A percentile compares a stretch with the other conserved stretches of the same genome.
Conservation (phyloP, 371 early-diverging fungal genomes). For the Apophysomyces trapeziformis region DNA sequence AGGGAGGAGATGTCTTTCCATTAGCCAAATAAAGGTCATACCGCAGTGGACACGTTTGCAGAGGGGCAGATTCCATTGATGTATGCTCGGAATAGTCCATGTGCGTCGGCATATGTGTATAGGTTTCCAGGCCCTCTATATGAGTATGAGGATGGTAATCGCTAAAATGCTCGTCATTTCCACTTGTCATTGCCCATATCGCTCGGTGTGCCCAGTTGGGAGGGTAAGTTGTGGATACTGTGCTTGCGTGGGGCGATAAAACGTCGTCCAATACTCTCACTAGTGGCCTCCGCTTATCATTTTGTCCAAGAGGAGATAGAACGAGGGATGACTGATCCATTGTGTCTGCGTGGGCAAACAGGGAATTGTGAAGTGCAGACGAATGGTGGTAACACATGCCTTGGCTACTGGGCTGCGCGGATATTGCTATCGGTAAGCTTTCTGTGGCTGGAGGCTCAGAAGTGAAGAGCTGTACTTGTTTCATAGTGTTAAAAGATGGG, state of each 20-base stretch:
- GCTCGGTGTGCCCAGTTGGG: constrained; percentile 7
- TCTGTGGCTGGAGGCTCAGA: too few relatives aligned
- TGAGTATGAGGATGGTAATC: not conserved
- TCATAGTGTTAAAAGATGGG: too few relatives aligned
- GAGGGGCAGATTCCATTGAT: not conserved
- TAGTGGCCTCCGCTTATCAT: not conserved
- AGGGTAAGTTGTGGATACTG: not conserved
- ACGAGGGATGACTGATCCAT: not conserved
- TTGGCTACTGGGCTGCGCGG: not conserved
- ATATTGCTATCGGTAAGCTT: not conserved
- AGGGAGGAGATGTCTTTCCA: not conserved
- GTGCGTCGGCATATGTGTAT: not conserved
- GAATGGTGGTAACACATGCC: not conserved
- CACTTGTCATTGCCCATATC: not conserved
- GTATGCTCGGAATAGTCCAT: not conserved
- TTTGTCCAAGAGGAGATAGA: not conserved
- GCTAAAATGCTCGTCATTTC: not conserved
- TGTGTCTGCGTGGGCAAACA: not conserved
- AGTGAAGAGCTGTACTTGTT: too few relatives aligned
- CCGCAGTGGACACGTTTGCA: not conserved
- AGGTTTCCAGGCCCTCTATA: not conserved
- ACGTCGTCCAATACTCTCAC: not conserved
- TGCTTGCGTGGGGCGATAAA: not conserved
- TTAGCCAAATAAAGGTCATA: not conserved
- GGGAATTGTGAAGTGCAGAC: not conserved